A percentile compares a stretch with the other conserved stretches of the same genome.
Conservation (phyloP, 2,329 filamentous ascomycete genomes). For the Teratosphaeria zuluensis region DNA sequence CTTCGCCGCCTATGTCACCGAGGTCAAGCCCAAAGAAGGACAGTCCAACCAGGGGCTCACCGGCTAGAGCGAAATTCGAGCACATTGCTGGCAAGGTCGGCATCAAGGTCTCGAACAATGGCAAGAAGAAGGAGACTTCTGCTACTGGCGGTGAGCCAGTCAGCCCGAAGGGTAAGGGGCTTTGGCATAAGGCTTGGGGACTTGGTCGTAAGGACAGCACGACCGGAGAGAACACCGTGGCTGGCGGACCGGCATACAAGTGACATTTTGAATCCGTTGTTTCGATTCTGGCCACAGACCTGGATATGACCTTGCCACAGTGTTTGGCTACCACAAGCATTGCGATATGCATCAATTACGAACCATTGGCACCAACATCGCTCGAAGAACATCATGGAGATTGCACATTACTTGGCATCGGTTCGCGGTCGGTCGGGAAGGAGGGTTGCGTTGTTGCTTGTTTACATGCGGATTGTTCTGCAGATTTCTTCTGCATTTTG, state of each 20-base stretch:
- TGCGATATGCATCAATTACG: background rate
- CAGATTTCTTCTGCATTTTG: background rate
- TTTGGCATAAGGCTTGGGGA: conserved; percentile 4
- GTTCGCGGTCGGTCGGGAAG: background rate
- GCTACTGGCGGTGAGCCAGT: background rate
- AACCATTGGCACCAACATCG: background rate
- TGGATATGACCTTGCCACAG: background rate
- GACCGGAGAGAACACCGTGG: background rate
- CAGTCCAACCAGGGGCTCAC: conserved; percentile 25
- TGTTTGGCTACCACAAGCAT: background rate
- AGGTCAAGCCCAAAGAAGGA: conserved; percentile 11
- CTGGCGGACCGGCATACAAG: background rate
- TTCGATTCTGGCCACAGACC: background rate
- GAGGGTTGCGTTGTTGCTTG: background rate
- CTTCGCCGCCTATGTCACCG: conserved; percentile 14
- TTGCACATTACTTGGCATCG: background rate
- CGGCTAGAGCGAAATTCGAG: conserved; percentile 38
- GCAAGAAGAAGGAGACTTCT: conserved; percentile 6
- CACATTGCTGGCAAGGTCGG: conserved; percentile 38
- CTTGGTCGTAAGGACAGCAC: conserved; percentile 1
- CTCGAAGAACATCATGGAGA: background rate
- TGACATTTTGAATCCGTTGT: background rate
- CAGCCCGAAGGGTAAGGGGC: conserved; percentile 3
- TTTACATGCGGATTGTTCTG: background rate
- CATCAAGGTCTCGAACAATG: conserved; percentile 23